Evolutionary conservation across 768 basidiomycete genomes (phyloP).

Genomic region (Rhizopogon vulgaris): DNA sequence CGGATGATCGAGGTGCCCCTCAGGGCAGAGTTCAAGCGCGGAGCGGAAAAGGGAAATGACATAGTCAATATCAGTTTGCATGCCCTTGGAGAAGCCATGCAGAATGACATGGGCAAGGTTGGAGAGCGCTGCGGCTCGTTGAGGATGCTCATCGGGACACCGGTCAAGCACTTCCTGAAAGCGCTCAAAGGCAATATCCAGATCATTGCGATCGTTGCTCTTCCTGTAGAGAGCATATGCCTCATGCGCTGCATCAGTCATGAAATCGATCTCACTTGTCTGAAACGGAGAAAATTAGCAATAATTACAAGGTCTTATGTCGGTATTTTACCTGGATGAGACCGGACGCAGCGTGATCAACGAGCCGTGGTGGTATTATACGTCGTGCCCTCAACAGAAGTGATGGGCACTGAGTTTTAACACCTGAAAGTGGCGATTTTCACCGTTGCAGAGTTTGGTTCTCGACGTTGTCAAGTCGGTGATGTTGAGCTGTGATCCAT

Average conservation of each 20-base stretch:
- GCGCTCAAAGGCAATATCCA: neutral
- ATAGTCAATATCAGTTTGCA: neutral
- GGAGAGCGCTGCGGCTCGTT: neutral
- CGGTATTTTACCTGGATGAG: neutral
- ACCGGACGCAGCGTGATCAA: neutral
- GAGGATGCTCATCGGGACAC: neutral
- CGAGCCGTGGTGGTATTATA: neutral
- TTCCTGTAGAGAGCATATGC: neutral
- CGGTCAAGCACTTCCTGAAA: neutral
- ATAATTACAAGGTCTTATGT: no score
- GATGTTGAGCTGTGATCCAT: slow-evolving; percentile 4
- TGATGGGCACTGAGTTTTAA: neutral
- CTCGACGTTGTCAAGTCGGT: slow-evolving; percentile 5
- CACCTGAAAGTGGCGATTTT: slow-evolving; percentile 10
- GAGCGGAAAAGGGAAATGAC: neutral
- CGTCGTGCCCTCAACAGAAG: neutral
- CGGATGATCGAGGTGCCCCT: neutral
- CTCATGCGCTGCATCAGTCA: neutral
- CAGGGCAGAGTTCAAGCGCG: neutral
- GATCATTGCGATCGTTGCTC: neutral
- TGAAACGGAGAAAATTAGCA: neutral
- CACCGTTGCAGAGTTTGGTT: slow-evolving; percentile 14
- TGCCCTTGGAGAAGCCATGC: neutral
- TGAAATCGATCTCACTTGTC: neutral
- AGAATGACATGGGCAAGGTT: neutral